phyloP scores from a whole-genome alignment of 2,329 filamentous ascomycete species.

The Penicillium rolfsii region DNA sequence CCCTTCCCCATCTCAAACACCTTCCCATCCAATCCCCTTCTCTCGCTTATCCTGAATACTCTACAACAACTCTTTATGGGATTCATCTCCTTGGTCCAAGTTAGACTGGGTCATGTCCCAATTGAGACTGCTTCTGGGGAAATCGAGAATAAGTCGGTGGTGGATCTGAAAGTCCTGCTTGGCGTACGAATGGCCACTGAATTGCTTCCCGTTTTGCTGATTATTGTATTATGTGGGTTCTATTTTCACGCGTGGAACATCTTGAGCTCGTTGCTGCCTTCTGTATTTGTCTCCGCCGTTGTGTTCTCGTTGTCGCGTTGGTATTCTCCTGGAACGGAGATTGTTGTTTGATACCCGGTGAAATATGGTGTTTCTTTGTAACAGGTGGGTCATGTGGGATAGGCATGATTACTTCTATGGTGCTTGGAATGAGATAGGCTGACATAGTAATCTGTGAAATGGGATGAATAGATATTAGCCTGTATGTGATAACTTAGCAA shows the following conservation, averaged over 20 bases:
- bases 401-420: background rate
- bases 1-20: background rate
- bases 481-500: background rate
- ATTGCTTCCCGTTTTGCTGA: background rate
- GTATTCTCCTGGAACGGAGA: background rate
- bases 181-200: background rate
- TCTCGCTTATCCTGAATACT: background rate
- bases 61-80: background rate
- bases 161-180: background rate
- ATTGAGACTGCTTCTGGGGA: background rate
- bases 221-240: background rate
- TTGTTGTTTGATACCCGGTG: background rate
- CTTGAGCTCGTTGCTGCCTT: background rate
- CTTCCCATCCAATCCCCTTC: background rate
- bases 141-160: background rate
- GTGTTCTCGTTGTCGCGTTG: background rate
- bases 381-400: background rate
- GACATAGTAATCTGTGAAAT: background rate
- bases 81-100: background rate
- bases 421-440: background rate
- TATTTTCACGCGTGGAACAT: background rate
- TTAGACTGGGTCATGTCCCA: background rate
- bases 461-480: background rate
- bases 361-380: too few relatives aligned
- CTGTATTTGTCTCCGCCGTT: background rate